These are phyloP conservation scores for Aspergillus aculeatinus DNA, from an alignment of 2,329 filamentous ascomycete genomes.

Conservation along the genomic window DNA sequence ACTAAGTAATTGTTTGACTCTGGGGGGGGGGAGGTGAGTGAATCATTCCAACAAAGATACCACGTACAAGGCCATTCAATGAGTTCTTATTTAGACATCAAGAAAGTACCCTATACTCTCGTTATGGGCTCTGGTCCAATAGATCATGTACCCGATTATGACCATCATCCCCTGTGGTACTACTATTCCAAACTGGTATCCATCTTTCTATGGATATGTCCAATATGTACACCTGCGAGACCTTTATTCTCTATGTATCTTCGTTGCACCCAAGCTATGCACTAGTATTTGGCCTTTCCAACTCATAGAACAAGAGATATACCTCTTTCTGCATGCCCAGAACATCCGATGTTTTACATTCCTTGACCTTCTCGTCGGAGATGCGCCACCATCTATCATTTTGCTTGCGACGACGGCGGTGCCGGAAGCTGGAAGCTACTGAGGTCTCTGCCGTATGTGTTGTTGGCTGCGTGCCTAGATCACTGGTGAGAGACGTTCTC, in stretches of 20 bases:
- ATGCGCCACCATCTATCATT: conserved; percentile 94
- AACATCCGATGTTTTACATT: conserved; percentile 88
- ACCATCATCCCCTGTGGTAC: too few relatives aligned
- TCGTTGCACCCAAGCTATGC: background rate
- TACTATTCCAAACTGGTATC: too few relatives aligned
- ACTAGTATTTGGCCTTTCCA: conserved; percentile 54
- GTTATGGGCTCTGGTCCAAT: too few relatives aligned
- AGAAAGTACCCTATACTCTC: too few relatives aligned
- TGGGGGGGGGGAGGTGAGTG: too few relatives aligned
- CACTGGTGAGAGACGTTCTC: conserved; percentile 24
- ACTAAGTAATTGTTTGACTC: too few relatives aligned
- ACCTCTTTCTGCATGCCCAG: conserved; percentile 93
- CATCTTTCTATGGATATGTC: background rate
- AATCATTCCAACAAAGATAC: too few relatives aligned
- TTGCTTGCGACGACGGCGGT: conserved; percentile 60
- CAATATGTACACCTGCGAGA: background rate
- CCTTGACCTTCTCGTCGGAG: conserved; percentile 93
- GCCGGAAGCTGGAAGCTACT: conserved; percentile 34
- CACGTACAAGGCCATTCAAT: too few relatives aligned
- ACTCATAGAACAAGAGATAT: conserved; percentile 93
- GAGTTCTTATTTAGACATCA: too few relatives aligned
- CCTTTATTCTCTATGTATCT: background rate
- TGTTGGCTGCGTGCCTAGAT: conserved; percentile 22
- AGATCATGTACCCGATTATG: too few relatives aligned
- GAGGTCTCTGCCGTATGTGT: conserved; percentile 19